Base-by-base conservation (phyloP, 2,329 filamentous ascomycete genomes). In the Penicillium sp. region DNA sequence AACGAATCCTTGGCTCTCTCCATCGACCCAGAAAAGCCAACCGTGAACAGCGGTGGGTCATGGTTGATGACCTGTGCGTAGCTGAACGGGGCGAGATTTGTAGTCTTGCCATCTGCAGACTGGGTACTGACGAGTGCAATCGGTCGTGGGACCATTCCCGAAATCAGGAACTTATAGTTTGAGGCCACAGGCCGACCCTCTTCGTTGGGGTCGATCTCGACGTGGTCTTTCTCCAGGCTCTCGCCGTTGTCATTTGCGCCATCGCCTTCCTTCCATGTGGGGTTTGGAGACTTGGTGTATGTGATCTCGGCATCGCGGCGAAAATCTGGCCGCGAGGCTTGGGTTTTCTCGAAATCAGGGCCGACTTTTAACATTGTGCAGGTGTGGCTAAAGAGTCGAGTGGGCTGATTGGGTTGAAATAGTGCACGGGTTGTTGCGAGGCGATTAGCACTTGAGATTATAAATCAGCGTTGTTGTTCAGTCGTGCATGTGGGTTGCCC, bases 161-260 rank as follows among this genome's bases (percentile, higher is more conserved):
- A 90, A 74, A 97, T 96, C 60, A 97, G 81, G 15, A 97, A 84
- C 77, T 96, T 96, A 84, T 97, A 97, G 82, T 97, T 97, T 77
- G 84, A 86, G 1, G 80, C 77, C 0, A 85, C 77, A 0, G 86
- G 82, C 0, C 93, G 84, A 33, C 87, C 89, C 29, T 86, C 78
- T 56, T 82, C 88, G 72, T 93, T 86, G 0, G 93, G 93, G 74
- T 96, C 88, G 67, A 97, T 96, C 69, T 87, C 79, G 63, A 93
- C 75, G 77, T 96, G 90, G 1, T 78, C 73, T 58, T 85, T 84
- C 54, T 78, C 71, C 61, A 84, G 68, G 56, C 76, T 74, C 50
- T 77, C 77, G 13, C 81, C 80, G 19, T 74, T 71, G 61, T 79
- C 76, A 31, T 75, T 80, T 3, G 70, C 75, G 4, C 77, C 78